These are phyloP conservation scores for Trifolium pratense DNA, from an alignment of 306 rosid genomes.

Conservation along the genomic window DNA sequence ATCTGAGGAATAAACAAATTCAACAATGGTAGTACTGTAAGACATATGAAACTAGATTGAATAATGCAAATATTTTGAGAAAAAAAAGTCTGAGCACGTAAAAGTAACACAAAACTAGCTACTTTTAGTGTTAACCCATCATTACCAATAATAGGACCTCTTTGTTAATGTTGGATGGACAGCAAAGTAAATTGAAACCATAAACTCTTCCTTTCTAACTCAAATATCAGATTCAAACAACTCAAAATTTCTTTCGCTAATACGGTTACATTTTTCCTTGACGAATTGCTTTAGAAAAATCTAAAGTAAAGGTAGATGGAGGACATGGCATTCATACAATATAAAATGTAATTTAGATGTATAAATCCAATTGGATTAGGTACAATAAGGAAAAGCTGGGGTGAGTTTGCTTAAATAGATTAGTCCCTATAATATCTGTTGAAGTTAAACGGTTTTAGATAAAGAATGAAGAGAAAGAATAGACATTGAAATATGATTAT, in stretches of 20 bases:
- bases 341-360: neutral
- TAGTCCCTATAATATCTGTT: neutral
- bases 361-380: neutral
- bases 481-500: neutral
- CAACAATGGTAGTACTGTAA: neutral
- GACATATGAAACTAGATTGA: neutral
- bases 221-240: neutral
- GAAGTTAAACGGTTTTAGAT: neutral
- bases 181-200: neutral
- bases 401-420: neutral
- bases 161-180: neutral
- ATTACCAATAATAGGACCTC: neutral
- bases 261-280: neutral
- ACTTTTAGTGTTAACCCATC: neutral
- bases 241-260: neutral
- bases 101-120: neutral
- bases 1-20: neutral
- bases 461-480: neutral
- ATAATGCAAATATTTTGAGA: neutral
- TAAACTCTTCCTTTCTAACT: neutral
- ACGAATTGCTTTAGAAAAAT: neutral
- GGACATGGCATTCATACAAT: neutral
- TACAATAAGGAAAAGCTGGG: neutral
- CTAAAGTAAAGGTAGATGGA: neutral
- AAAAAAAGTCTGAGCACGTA: neutral